Conservation (phyloP, 768 basidiomycete species). For the Holtermanniella nyarrowii region DNA sequence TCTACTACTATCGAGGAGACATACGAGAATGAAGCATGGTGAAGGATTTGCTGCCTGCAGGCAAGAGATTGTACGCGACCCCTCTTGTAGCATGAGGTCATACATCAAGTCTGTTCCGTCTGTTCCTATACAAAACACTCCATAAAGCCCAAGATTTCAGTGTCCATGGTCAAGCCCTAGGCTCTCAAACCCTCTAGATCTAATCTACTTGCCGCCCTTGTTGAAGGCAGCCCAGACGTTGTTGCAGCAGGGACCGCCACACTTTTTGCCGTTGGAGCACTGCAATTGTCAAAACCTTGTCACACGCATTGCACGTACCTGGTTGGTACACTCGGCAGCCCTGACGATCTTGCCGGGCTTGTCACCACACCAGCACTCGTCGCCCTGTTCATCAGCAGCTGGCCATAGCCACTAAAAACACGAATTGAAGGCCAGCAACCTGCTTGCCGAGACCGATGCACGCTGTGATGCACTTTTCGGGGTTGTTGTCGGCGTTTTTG, state of each 20-base stretch:
- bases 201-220: slow-evolving; percentile 12
- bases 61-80: no score
- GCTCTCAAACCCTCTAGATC: no score
- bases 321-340: slow-evolving; percentile 9
- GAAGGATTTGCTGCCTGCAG: no score
- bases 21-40: no score
- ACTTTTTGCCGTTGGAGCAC: slow-evolving; percentile 17
- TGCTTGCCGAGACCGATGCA: slow-evolving; percentile 9
- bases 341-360: no score
- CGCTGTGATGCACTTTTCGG: slow-evolving; percentile 12
- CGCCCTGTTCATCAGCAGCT: background rate
- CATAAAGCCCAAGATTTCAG: no score
- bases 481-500: slow-evolving; percentile 7
- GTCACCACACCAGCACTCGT: slow-evolving; percentile 16
- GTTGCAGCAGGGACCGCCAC: slow-evolving; percentile 19
- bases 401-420: background rate
- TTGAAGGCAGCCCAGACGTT: slow-evolving; percentile 18
- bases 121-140: no score
- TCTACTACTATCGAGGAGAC: no score
- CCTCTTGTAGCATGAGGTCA: no score
- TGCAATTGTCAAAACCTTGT: slow-evolving; percentile 1
- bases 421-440: slow-evolving; percentile 17
- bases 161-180: no score
- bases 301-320: slow-evolving; percentile 2
- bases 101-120: no score